A percentile compares a stretch with the other conserved stretches of the same genome.
phyloP scores from a whole-genome alignment of 768 basidiomycete species.

The Phaffia tasmanica region DNA sequence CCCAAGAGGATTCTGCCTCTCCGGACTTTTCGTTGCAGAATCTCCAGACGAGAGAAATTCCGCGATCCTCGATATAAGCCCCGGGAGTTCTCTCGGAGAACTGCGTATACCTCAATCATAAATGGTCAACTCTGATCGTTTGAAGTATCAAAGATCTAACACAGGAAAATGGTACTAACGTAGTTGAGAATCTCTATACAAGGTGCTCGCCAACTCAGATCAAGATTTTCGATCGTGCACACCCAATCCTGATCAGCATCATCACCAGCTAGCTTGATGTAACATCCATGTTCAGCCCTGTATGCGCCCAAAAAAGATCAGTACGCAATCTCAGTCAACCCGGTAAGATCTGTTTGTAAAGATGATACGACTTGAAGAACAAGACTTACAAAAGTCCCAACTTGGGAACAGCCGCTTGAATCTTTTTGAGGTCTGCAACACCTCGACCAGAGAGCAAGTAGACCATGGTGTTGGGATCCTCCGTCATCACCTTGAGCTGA shows the following conservation, averaged over 20 bases:
- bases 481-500: slow-evolving; percentile 50
- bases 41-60: slow-evolving; percentile 71
- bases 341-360: not conserved
- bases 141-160: not conserved
- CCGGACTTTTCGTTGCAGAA: slow-evolving; percentile 50
- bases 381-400: slow-evolving; percentile 62
- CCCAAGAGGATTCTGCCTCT: slow-evolving; percentile 59
- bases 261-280: slow-evolving; percentile 50
- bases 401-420: slow-evolving; percentile 52
- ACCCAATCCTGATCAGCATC: slow-evolving; percentile 50
- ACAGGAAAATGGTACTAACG: slow-evolving; percentile 43
- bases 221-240: slow-evolving; percentile 66
- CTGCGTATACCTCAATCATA: slow-evolving; percentile 38
- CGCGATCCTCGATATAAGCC: slow-evolving; percentile 70
- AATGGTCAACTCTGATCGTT: not conserved
- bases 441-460: slow-evolving; percentile 70
- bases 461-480: slow-evolving; percentile 60
- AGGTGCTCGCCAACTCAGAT: slow-evolving; percentile 66
- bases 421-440: slow-evolving; percentile 52
- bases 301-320: not conserved
- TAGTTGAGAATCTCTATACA: slow-evolving; percentile 76
- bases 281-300: slow-evolving; percentile 81
- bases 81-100: slow-evolving; percentile 82
- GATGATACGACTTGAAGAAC: slow-evolving; percentile 12
- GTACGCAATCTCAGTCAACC: not conserved